Percentiles rank a stretch among this genome's conserved stretches.
These are phyloP conservation scores for Epipyxis sp. DNA, from an alignment of 108 stramenopile genomes.

Conservation along the genomic window DNA sequence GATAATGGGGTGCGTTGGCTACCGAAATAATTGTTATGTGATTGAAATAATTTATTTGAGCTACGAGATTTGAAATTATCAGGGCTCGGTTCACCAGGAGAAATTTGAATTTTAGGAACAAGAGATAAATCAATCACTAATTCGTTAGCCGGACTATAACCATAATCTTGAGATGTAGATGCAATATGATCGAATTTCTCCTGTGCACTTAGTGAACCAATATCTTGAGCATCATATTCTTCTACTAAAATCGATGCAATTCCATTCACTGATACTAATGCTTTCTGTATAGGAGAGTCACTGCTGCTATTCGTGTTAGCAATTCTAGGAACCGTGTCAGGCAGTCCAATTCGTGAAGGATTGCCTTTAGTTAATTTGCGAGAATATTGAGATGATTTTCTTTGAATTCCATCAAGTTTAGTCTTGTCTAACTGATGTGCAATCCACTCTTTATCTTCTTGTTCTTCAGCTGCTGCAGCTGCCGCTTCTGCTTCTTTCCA, in stretches of 20 bases:
- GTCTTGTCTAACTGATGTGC: background rate
- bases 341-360: background rate
- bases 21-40: too few species aligned
- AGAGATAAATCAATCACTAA: background rate
- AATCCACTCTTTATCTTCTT: too few species aligned
- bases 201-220: background rate
- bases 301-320: background rate
- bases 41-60: too few species aligned
- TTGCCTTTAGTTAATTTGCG: background rate
- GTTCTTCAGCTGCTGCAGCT: constrained; percentile 1
- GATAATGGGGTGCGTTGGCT: background rate
- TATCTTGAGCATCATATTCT: background rate
- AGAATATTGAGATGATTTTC: background rate
- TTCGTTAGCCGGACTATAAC: background rate
- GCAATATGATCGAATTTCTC: background rate
- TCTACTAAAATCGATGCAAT: background rate
- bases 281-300: background rate
- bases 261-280: too few species aligned
- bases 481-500: constrained; percentile 17
- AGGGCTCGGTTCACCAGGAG: background rate
- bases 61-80: too few species aligned
- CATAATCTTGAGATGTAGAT: background rate
- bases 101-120: too few species aligned
- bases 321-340: background rate
- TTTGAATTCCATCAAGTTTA: background rate